Base-by-base conservation (phyloP, 768 basidiomycete species). In the Rhodotorula babjevae region DNA sequence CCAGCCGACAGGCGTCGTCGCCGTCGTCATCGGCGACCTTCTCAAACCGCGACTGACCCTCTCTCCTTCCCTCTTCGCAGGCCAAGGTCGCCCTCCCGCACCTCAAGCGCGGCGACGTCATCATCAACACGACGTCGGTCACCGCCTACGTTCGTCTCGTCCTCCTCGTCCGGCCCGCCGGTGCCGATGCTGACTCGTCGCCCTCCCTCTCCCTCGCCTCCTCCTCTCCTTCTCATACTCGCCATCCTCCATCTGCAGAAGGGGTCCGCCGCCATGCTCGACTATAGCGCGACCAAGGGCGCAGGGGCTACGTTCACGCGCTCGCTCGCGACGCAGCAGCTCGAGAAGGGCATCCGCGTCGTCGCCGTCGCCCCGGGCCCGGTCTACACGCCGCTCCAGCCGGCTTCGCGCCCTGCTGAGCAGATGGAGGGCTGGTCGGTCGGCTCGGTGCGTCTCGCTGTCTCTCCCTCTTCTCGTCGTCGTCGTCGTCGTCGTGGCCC, bases 41-140 rank as follows among this genome's bases (percentile, higher is more conserved):
- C 36, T 36, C 36, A 36, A 36, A 36, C 9, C 21, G 19, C 19
- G 47, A 1, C 21, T 49, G 47, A 49, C 47, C 27, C 42, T 44
- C 3, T 42, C 59, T n/a, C 36, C 5, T 46, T n/a, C 27, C 47
- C 23, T 62, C 44, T 46, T 36, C 9, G 36, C 36, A 36, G 36
- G 36, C n/a, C 52, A 60, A 27, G 62, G 65, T 33, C 9, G 84
- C 86, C 23, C 78, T 87, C 25, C 86, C 87, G 27, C 85, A 88
- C 79, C 82, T 87, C 80, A 85, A 85, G 75, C 84, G 85, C 55
- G 87, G 88, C 3, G 80, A 83, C 6, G 81, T 82, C 44, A 87
- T 88, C 78, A 85, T 89, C 82, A 87, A 87, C 79, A 86, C 87
- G 11, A 84, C 87, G 9, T 85, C 84, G 11, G 87, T 88, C 42